Conservation (phyloP, 257 asterid genomes). For the Nicotiana sylvestris region DNA sequence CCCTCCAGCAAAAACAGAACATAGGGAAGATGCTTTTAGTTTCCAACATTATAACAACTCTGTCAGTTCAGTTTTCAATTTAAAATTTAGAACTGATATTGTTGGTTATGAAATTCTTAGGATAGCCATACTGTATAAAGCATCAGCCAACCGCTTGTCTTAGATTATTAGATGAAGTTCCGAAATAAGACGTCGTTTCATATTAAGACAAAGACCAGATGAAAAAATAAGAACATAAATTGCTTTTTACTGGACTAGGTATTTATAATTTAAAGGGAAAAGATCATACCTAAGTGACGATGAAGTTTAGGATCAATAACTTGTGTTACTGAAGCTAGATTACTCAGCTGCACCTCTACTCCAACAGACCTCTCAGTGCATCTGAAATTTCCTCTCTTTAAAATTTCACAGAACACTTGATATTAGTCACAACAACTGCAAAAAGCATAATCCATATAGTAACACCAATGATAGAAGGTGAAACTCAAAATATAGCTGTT, state of each 20-base stretch:
- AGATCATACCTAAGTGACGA: constrained; percentile 75
- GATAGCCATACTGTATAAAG: background rate
- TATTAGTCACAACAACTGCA: constrained; percentile 11
- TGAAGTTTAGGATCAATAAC: constrained; percentile 94
- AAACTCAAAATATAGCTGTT: background rate
- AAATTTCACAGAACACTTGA: constrained; percentile 29
- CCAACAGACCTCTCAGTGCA: constrained; percentile 87
- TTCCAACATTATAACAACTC: background rate
- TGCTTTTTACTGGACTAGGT: background rate
- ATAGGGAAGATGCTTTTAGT: background rate
- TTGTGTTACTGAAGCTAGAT: constrained; percentile 82
- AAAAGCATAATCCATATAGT: constrained; percentile 4
- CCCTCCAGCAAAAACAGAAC: background rate
- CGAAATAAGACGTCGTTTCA: background rate
- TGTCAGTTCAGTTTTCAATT: background rate
- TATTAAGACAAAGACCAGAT: constrained; percentile 7
- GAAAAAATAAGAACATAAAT: background rate
- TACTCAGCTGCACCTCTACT: constrained; percentile 79
- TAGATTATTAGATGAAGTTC: background rate
- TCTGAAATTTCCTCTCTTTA: constrained; percentile 96
- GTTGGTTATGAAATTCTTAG: background rate
- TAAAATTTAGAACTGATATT: background rate
- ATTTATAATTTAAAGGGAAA: background rate
- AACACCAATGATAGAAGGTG: background rate
- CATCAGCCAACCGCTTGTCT: background rate